Evolutionary conservation across 164 flowering plant species (phyloP).

Genomic region (Platanus orientalis): DNA sequence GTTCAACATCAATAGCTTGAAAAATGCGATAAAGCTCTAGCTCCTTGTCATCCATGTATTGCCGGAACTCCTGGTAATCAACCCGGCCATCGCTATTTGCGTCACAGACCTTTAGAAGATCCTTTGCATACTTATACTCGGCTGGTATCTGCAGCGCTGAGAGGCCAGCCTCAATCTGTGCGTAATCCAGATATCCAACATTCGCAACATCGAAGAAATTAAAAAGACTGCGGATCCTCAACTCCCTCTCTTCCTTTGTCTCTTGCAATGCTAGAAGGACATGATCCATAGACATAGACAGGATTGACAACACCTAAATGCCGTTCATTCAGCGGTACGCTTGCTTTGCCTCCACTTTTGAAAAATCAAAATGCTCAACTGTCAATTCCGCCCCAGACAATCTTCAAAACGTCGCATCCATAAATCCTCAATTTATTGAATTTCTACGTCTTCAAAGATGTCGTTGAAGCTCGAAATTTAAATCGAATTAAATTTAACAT

Average conservation of each 20-base stretch:
- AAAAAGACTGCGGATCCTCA: conserved; percentile 64
- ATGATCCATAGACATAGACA: conserved; percentile 78
- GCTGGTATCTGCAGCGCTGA: conserved; percentile 76
- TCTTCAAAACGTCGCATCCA: conserved; percentile 1
- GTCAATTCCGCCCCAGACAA: conserved; percentile 41
- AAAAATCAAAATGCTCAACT: conserved; percentile 28
- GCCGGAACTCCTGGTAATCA: conserved; percentile 70
- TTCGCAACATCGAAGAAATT: conserved; percentile 66
- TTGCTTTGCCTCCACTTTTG: conserved; percentile 23
- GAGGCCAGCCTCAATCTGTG: conserved; percentile 76
- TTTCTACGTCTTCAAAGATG: conserved; percentile 3
- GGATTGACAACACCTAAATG: conserved; percentile 48
- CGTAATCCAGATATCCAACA: conserved; percentile 65
- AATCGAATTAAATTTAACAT: neutral
- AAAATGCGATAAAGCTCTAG: conserved; percentile 84
- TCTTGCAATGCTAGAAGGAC: conserved; percentile 75
- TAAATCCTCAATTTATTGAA: neutral
- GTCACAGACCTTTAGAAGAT: conserved; percentile 71
- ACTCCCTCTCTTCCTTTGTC: conserved; percentile 84
- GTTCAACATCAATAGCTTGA: conserved; percentile 93
- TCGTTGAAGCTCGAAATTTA: neutral
- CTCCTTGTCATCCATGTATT: conserved; percentile 95
- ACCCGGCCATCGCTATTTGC: conserved; percentile 81
- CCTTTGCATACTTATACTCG: conserved; percentile 85
- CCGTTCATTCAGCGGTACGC: conserved; percentile 15